phyloP scores from a whole-genome alignment of 2,329 filamentous ascomycete species.

The Apiospora pterosperma region DNA sequence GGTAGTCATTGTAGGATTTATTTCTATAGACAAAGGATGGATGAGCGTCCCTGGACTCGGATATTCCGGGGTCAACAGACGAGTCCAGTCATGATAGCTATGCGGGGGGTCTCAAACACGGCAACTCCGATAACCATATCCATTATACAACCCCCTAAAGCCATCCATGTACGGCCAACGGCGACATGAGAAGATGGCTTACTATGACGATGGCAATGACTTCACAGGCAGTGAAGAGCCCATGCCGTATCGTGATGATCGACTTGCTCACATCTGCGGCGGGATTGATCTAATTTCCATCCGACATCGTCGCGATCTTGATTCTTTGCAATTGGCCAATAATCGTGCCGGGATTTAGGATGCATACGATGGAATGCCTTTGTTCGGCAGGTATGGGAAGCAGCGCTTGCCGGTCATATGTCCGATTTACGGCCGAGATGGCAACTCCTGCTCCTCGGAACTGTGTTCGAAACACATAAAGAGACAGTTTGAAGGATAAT shows the following conservation, averaged over 20 bases:
- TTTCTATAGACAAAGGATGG: background rate
- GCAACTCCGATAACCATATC: background rate
- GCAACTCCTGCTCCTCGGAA: background rate
- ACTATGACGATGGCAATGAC: background rate
- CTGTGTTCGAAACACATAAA: background rate
- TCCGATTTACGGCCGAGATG: slow-evolving; percentile 11
- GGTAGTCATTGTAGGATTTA: slow-evolving; percentile 32
- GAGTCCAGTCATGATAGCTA: background rate
- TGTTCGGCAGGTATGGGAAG: background rate
- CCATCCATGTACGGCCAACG: background rate
- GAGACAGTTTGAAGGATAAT: background rate
- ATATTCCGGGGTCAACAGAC: background rate
- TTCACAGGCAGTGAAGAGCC: background rate
- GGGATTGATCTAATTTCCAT: background rate
- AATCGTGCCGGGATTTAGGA: background rate
- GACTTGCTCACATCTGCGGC: background rate
- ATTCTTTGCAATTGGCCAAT: background rate
- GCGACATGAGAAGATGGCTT: background rate
- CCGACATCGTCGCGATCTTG: background rate
- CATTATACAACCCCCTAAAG: background rate
- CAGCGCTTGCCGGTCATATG: slow-evolving; percentile 2
- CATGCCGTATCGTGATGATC: background rate
- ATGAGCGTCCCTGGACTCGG: background rate
- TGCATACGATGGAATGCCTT: background rate
- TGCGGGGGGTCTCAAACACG: background rate